These are phyloP conservation scores for Phytophthora cactorum DNA, from an alignment of 352 stramenopile genomes.

Conservation along the genomic window DNA sequence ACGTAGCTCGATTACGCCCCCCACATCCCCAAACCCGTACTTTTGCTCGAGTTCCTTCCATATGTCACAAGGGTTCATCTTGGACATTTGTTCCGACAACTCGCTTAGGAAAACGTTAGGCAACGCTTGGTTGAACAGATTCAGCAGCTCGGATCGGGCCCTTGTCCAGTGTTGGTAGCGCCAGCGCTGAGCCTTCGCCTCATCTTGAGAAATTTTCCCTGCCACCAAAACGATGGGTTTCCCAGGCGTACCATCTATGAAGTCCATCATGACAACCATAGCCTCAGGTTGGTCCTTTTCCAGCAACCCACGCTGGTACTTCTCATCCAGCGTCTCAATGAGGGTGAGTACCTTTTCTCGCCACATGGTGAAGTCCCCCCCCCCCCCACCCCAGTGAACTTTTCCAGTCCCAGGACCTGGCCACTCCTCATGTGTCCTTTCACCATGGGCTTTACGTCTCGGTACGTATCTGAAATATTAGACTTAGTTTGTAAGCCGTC, in stretches of 20 bases:
- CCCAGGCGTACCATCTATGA: constrained; percentile 10
- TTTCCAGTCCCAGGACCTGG: constrained; percentile 6
- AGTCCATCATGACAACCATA: constrained; percentile 16
- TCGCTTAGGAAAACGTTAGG: neutral
- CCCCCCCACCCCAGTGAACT: neutral
- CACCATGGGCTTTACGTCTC: neutral
- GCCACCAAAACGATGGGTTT: constrained; percentile 1
- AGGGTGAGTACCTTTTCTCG: constrained; percentile 20
- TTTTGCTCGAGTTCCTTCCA: neutral
- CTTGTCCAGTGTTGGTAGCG: constrained; percentile 10
- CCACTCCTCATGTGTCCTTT: constrained; percentile 8
- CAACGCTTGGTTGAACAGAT: neutral
- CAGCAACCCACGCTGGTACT: constrained; percentile 15
- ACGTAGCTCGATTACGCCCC: neutral
- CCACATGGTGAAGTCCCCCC: constrained; percentile 19
- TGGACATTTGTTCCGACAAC: neutral
- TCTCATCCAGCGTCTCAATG: constrained; percentile 13
- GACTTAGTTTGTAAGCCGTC: too few species aligned
- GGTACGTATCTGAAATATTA: too few species aligned
- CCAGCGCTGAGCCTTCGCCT: constrained; percentile 1
- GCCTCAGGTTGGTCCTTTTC: constrained; percentile 19
- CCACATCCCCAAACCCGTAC: neutral
- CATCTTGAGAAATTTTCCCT: neutral
- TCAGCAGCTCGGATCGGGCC: neutral
- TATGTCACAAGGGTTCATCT: neutral